phyloP scores from a whole-genome alignment of 1,139 yeast species.

The Hansenula sp. region DNA sequence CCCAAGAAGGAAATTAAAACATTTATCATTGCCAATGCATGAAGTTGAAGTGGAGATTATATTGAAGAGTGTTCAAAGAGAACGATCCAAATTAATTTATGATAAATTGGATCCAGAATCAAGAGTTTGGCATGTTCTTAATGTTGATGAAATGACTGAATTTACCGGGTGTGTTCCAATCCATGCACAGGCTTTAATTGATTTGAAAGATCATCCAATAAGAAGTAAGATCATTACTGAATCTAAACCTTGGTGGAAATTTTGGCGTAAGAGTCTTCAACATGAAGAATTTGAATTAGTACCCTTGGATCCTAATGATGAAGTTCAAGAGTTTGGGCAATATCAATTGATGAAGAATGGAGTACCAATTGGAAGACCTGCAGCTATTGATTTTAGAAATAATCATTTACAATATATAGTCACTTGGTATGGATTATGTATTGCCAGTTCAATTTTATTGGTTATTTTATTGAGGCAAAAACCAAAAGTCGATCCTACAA shows the following conservation, averaged over 20 bases:
- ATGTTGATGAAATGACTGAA: conserved; percentile 76
- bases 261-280: conserved; percentile 26
- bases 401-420: conserved; percentile 89
- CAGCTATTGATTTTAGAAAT: conserved; percentile 77
- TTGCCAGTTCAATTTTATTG: conserved; percentile 66
- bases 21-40: conserved; percentile 70
- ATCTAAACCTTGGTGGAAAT: conserved; percentile 29
- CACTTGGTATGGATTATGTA: conserved; percentile 90
- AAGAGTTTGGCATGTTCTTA: conserved; percentile 65
- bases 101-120: conserved; percentile 67
- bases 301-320: conserved; percentile 10
- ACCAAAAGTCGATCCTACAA: conserved; percentile 34
- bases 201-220: conserved; percentile 49
- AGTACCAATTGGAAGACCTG: conserved; percentile 82
- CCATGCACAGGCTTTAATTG: conserved; percentile 72
- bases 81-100: conserved; percentile 48
- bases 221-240: conserved; percentile 12
- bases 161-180: conserved; percentile 67
- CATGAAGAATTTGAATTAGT: conserved; percentile 8
- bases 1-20: conserved; percentile 53
- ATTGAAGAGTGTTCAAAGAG: conserved; percentile 50
- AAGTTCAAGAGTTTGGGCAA: conserved; percentile 35
- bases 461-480: conserved; percentile 50
- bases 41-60: conserved; percentile 71
- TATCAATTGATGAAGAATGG: conserved; percentile 67